Evolutionary conservation across 768 basidiomycete species (phyloP).

Genomic region (Leccinum disarticulatum): DNA sequence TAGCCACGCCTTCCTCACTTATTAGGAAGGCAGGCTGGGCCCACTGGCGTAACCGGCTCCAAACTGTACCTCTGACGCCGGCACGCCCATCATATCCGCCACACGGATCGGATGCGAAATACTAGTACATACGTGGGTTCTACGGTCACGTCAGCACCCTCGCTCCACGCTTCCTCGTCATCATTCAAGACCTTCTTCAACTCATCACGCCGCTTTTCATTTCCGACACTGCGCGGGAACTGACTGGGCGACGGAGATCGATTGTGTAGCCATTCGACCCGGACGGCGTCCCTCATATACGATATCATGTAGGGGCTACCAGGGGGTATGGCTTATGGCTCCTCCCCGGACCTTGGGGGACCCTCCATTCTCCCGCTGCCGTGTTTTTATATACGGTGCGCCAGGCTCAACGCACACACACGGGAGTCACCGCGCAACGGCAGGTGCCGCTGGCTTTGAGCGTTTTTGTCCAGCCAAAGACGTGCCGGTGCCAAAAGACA

Average conservation of each 20-base stretch:
- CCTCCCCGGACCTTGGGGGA: conserved; percentile 6
- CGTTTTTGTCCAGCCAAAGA: conserved; percentile 2
- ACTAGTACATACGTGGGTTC: not conserved
- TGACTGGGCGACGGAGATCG: conserved; percentile 4
- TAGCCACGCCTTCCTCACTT: not conserved
- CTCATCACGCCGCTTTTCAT: conserved; percentile 16
- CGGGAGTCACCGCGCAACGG: conserved; percentile 11
- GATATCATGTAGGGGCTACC: conserved; percentile 10
- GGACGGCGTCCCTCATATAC: conserved; percentile 1
- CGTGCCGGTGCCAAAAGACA: conserved; percentile 9
- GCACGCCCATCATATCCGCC: not conserved
- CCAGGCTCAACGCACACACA: conserved; percentile 16
- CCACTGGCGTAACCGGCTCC: not conserved
- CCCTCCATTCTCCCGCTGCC: conserved; percentile 6
- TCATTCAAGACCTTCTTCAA: conserved; percentile 1
- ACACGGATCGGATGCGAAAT: not conserved
- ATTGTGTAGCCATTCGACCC: not conserved
- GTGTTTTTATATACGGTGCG: conserved; percentile 13
- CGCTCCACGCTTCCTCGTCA: not conserved
- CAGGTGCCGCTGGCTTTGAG: conserved; percentile 21
- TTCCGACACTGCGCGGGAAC: conserved; percentile 16
- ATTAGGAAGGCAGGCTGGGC: not conserved
- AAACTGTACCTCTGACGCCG: not conserved
- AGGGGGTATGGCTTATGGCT: conserved; percentile 10
- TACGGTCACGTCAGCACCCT: not conserved